These are phyloP conservation scores for Tetrahymena malaccensis DNA, from an alignment of 73 alveolate species.

Conservation along the genomic window DNA sequence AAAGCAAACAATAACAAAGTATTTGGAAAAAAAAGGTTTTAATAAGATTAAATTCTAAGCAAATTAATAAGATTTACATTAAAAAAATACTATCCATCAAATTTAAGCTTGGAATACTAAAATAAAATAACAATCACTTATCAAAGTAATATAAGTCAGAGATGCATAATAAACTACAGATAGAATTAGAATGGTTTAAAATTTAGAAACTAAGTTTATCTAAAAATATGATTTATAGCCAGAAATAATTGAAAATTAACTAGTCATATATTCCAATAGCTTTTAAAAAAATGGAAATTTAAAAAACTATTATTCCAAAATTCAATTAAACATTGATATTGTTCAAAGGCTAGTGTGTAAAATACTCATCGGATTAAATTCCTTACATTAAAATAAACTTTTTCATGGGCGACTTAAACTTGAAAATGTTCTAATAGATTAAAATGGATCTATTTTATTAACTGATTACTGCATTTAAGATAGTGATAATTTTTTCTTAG, in stretches of 20 bases:
- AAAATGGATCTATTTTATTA: background rate
- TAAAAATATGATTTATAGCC: background rate
- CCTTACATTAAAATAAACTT: background rate
- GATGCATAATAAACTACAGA: background rate
- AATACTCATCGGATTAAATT: background rate
- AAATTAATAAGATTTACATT: too few relatives aligned
- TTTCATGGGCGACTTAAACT: background rate
- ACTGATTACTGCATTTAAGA: background rate
- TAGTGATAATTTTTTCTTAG: background rate
- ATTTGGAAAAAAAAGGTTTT: background rate
- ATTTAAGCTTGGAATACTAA: background rate
- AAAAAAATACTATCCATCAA: background rate
- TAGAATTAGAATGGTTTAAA: background rate
- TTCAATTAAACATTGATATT: background rate
- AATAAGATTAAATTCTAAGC: background rate
- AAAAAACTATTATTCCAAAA: background rate
- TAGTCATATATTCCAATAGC: background rate
- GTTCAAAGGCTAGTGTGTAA: background rate
- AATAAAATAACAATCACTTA: background rate
- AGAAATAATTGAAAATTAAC: background rate
- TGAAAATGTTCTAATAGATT: background rate
- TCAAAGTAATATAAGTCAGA: background rate
- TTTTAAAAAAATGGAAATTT: background rate
- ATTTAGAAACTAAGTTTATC: background rate
- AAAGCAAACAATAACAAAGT: too few relatives aligned